Percentiles rank a stretch among this genome's conserved stretches.
Conservation (phyloP, 2,329 filamentous ascomycete species). For the Fusarium duplospermum region DNA sequence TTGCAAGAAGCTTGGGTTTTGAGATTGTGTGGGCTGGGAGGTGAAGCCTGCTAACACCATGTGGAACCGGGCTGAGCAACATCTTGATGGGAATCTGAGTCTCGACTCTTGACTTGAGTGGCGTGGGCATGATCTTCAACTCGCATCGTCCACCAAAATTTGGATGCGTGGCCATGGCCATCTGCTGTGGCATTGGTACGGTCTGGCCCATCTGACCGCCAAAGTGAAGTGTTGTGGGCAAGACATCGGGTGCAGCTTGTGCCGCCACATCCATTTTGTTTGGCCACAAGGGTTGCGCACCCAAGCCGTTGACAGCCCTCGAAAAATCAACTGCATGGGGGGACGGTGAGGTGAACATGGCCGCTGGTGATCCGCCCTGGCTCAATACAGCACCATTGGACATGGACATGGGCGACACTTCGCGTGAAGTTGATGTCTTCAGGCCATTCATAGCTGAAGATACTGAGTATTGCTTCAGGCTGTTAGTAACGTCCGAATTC, state of each 20-base stretch:
- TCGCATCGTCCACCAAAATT: slow-evolving; percentile 52
- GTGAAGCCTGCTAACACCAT: slow-evolving; percentile 82
- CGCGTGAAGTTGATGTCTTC: slow-evolving; percentile 61
- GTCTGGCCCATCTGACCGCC: slow-evolving; percentile 42
- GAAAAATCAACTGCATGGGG: slow-evolving; percentile 56
- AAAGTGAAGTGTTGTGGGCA: slow-evolving; percentile 44
- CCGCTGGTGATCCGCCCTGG: slow-evolving; percentile 63
- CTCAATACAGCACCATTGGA: slow-evolving; percentile 56
- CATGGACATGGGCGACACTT: slow-evolving; percentile 65
- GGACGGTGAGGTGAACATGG: slow-evolving; percentile 61
- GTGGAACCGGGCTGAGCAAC: slow-evolving; percentile 79
- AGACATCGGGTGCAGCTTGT: slow-evolving; percentile 37
- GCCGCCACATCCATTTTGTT: slow-evolving; percentile 43
- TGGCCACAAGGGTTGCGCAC: slow-evolving; percentile 51
- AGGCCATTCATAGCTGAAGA: slow-evolving; percentile 63
- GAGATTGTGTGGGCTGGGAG: slow-evolving; percentile 92
- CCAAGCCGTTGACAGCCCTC: slow-evolving; percentile 40
- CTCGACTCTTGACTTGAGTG: slow-evolving; percentile 90
- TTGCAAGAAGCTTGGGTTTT: slow-evolving; percentile 90
- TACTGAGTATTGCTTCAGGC: slow-evolving; percentile 61
- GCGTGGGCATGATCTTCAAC: slow-evolving; percentile 74
- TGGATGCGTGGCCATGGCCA: slow-evolving; percentile 44
- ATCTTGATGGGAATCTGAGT: slow-evolving; percentile 94
- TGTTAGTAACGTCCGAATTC: slow-evolving; percentile 34
- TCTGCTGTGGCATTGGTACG: slow-evolving; percentile 48